These are phyloP conservation scores for thale cress (Arabidopsis thaliana) DNA, from an alignment of 345 rosid species.

Conservation along the genomic window DNA sequence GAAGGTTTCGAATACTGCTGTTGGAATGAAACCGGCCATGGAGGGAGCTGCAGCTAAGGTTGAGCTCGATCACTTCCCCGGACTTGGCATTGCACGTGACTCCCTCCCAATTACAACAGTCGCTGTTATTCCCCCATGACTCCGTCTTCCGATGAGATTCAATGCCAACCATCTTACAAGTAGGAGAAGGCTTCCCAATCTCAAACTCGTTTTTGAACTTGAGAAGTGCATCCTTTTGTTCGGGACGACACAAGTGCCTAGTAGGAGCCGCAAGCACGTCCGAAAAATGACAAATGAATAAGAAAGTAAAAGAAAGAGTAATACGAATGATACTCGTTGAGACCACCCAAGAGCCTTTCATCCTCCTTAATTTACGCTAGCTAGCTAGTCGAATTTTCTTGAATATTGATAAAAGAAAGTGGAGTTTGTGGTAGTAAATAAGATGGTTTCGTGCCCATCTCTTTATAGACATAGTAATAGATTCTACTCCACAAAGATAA, in stretches of 20 bases:
- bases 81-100: background rate
- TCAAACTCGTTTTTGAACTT: background rate
- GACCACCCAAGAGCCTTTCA: background rate
- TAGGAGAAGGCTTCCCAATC: background rate
- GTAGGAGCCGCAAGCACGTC: background rate
- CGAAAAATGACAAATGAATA: background rate
- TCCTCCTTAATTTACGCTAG: background rate
- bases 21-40: background rate
- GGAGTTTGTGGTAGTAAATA: background rate
- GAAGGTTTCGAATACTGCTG: background rate
- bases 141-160: background rate
- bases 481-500: background rate
- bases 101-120: slow-evolving; percentile 15
- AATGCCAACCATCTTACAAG: background rate
- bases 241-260: background rate
- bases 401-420: background rate
- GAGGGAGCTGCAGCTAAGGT: background rate
- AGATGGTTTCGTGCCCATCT: background rate
- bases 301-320: background rate
- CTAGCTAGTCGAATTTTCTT: background rate
- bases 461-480: background rate
- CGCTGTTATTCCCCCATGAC: background rate
- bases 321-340: background rate
- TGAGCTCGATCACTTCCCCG: background rate
- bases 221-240: slow-evolving; percentile 9